Evolutionary conservation across 2,329 filamentous ascomycete genomes (phyloP).

Genomic region (Penicillium digitatum): DNA sequence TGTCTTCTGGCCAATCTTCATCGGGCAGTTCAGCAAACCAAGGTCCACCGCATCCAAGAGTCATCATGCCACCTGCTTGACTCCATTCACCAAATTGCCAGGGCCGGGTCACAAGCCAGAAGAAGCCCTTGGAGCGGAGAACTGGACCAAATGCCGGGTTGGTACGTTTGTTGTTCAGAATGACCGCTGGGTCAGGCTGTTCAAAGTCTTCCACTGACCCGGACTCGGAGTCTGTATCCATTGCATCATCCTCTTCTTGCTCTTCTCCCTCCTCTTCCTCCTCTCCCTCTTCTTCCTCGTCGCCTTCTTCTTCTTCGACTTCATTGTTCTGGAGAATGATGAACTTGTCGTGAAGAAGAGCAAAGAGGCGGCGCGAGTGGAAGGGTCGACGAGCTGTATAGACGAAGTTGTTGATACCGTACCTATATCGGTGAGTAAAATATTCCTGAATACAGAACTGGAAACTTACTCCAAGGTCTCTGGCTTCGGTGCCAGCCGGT

Average conservation of each 20-base stretch:
- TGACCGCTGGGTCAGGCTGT: conserved; percentile 31
- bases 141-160: conserved; percentile 39
- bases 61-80: conserved; percentile 46
- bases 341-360: conserved; percentile 45
- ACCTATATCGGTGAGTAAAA: conserved; percentile 37
- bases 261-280: conserved; percentile 25
- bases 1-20: conserved; percentile 51
- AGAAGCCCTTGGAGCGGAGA: conserved; percentile 45
- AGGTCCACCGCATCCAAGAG: conserved; percentile 40
- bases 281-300: conserved; percentile 1
- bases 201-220: conserved; percentile 31
- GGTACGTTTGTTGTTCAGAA: conserved; percentile 39
- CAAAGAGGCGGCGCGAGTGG: conserved; percentile 40
- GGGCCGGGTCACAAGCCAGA: conserved; percentile 44
- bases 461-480: conserved; percentile 61
- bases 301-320: conserved; percentile 25
- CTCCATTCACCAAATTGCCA: conserved; percentile 45
- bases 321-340: conserved; percentile 41
- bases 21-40: conserved; percentile 58
- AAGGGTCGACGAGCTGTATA: conserved; percentile 58
- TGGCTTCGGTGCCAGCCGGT: conserved; percentile 60
- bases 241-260: conserved; percentile 24
- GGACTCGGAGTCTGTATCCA: conserved; percentile 27
- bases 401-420: conserved; percentile 67
- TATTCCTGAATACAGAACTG: background rate